A percentile compares a stretch with the other conserved stretches of the same genome.
Conservation (phyloP, 257 asterid species). For the Solanum ahanhuiri region DNA sequence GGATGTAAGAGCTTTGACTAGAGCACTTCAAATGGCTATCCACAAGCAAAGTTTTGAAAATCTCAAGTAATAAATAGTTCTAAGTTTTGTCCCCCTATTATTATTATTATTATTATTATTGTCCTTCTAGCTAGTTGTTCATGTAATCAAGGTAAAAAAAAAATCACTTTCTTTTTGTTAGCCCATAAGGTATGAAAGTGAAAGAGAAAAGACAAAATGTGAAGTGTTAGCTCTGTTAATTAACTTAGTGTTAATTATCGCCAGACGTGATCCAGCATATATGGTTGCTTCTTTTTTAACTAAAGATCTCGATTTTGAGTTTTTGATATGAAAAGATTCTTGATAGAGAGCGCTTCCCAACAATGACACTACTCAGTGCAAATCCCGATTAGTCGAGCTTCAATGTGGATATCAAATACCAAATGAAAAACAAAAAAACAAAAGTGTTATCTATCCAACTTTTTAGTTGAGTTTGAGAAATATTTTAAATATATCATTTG, state of each 20-base stretch:
- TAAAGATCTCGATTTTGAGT: background rate
- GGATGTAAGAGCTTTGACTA: conserved; percentile 25
- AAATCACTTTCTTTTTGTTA: background rate
- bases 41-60: conserved; percentile 2
- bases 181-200: background rate
- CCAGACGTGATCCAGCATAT: background rate
- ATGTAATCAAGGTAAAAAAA: background rate
- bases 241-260: background rate
- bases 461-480: background rate
- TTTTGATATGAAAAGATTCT: background rate
- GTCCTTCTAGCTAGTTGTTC: background rate
- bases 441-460: background rate
- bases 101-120: background rate
- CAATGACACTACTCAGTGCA: no score
- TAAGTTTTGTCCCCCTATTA: background rate
- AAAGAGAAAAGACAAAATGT: background rate
- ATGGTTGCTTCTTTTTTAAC: background rate
- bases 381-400: no score
- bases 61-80: background rate
- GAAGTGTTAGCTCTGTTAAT: background rate
- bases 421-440: background rate
- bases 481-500: no score
- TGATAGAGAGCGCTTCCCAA: background rate
- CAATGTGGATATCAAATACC: fast-evolving
- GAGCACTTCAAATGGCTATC: conserved; percentile 31